Evolutionary conservation across 23 red algal species (phyloP), one percentile per base, ranked within the genome.

Genomic region (Gracilaria gracilis): DNA sequence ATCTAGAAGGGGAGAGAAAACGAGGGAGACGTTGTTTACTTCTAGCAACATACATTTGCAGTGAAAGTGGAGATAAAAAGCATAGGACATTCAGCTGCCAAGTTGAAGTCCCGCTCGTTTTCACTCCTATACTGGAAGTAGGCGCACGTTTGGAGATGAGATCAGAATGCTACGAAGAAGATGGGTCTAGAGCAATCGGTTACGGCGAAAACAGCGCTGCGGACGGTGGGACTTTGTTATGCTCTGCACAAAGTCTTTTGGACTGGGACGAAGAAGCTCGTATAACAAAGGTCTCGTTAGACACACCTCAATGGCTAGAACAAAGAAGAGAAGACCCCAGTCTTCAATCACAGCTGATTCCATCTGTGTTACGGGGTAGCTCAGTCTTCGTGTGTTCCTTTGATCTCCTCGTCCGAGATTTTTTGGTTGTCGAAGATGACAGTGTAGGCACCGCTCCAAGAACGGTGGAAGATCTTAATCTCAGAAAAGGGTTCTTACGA

Each of bases 181-280:
- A 48, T 66, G 80, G 54, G 0, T 82, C 67, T 1, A 90, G 75
- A 59, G 70, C 74, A 1, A 49, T 81, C n/a, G 87, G 70, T 13
- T 74, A 66, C 35, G 33, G 50, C 59, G 79, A 36, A 39, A 84
- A 62, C 12, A 77, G 62, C 34, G 38, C 67, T 24, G 79, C 64
- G 76, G 89, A 84, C 61, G 79, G 89, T 14, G 89, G 89, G 12
- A 83, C 80, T 21, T 78, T 92, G 39, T 12, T 92, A 2, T 92
- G 89, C 55, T 83, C 67, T 5, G 44, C 77, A 9, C 57, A 76
- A 37, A 84, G 66, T 54, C 27, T 42, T 27, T 12, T 77, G 19
- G 46, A 38, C 36, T 31, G 48, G 31, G 77, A 78, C 27, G 54
- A 84, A 58, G 38, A 64, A 54, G 64, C 65, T 29, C 53, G 75